phyloP scores from a whole-genome alignment of 78 protist species.

The Dictyostelium brefeldianum region DNA sequence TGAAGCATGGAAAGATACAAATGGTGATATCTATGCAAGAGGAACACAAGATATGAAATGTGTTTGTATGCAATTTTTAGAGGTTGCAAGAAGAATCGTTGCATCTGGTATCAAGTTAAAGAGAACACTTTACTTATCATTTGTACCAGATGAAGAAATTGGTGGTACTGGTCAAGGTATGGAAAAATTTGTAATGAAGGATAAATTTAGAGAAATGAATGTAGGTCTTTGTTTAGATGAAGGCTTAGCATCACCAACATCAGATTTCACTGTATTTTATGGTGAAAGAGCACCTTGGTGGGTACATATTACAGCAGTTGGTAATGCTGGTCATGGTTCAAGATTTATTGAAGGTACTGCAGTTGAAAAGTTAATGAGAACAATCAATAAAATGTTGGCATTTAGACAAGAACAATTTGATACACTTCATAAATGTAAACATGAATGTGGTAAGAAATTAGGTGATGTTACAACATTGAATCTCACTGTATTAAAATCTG shows the following conservation, averaged over 20 bases:
- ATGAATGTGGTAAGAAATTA: conserved; percentile 60
- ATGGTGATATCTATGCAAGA: conserved; percentile 87
- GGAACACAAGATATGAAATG: conserved; percentile 97
- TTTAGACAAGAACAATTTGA: conserved; percentile 81
- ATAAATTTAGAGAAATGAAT: conserved; percentile 74
- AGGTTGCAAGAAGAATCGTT: conserved; percentile 57
- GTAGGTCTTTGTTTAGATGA: conserved; percentile 91
- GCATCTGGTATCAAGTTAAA: conserved; percentile 3
- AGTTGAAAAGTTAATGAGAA: conserved; percentile 67
- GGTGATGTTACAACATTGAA: conserved; percentile 93
- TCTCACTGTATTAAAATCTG: conserved; percentile 82
- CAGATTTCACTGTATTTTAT: conserved; percentile 84
- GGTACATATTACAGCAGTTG: conserved; percentile 85
- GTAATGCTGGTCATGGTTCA: conserved; percentile 92
- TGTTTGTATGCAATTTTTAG: conserved; percentile 89
- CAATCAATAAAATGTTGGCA: conserved; percentile 61
- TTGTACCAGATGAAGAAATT: conserved; percentile 93
- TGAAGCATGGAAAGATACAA: conserved; percentile 61
- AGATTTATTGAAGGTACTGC: conserved; percentile 89
- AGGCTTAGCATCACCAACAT: conserved; percentile 86
- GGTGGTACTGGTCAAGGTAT: conserved; percentile 91
- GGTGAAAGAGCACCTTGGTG: conserved; percentile 92
- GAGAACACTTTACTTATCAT: conserved; percentile 58
- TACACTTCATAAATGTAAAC: conserved; percentile 50
- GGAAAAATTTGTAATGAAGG: conserved; percentile 56